Evolutionary conservation across 306 rosid genomes (phyloP), one percentile per base, ranked within the genome.

Genomic region (Fagus sylvatica): DNA sequence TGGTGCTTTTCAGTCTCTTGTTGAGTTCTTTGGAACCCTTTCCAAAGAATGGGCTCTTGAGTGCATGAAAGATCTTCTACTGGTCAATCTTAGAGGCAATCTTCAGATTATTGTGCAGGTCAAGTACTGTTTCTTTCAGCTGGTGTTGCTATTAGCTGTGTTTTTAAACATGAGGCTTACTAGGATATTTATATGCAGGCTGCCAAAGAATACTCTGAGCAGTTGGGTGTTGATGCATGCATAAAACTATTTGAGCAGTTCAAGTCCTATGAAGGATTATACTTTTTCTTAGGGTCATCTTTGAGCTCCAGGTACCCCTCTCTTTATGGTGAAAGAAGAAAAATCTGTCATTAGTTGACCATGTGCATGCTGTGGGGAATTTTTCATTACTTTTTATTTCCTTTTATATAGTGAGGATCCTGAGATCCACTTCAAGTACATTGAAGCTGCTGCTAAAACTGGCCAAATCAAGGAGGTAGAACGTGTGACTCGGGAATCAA

Each of bases 381-480:
- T 46, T 36, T 33, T 16, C 69, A 4, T 15, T 62, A 62, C 41
- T 12, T 33, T 34, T 49, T 74, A 19, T 16, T 71, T 65, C 61
- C 74, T 33, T 53, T 71, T 80, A 46, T 75, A 53, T 85, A 91
- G 98, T 86, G 97, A 90, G 93, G 97, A 90, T 86, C 96, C 97
- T 80, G 97, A 93, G 43, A 86, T 96, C 79, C 99, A 96, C 91
- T 96, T 93, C 74, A 96, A 96, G 94, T 96, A 96, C 94, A 91
- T 96, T 60, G 99, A 96, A 81, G 88, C 99, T n/a, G 99, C 99
- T 75, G 99, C 99, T n/a, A 96, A 93, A 89, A 96, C 98, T 79
- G 99, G 99, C 48, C 99, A 96, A 80, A 96, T 96, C 79, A 96
- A 96, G 83, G 99, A 96, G 84, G 99, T 96, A 1, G 99, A 96